Conservation (phyloP, 352 stramenopile genomes). For the Globisporangium lucens region DNA sequence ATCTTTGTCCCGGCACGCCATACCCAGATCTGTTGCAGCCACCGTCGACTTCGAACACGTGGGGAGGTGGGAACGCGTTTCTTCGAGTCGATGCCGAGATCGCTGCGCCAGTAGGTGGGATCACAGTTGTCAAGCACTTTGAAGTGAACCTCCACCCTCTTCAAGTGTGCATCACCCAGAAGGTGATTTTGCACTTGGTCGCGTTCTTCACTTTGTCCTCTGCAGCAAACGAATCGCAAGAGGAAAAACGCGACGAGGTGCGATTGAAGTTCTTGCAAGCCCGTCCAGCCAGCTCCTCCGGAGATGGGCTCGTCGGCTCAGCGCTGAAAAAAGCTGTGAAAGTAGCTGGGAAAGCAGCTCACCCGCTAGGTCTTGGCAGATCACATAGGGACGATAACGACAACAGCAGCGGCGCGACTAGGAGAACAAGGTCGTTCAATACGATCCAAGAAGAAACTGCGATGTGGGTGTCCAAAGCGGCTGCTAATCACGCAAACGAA, state of each 20-base stretch:
- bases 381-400: constrained; percentile 22
- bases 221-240: constrained; percentile 29
- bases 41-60: constrained; percentile 35
- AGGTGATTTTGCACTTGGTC: constrained; percentile 69
- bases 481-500: constrained; percentile 25
- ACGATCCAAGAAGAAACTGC: constrained; percentile 39
- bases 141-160: constrained; percentile 84
- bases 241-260: constrained; percentile 56
- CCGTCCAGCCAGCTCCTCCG: constrained; percentile 18
- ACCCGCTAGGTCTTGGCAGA: constrained; percentile 44
- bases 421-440: constrained; percentile 13
- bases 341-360: constrained; percentile 57
- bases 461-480: constrained; percentile 34
- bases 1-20: constrained; percentile 63
- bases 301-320: constrained; percentile 41
- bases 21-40: constrained; percentile 68
- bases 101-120: constrained; percentile 46
- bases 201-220: constrained; percentile 44
- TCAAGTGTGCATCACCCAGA: constrained; percentile 81
- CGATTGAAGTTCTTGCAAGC: constrained; percentile 60
- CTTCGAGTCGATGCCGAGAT: constrained; percentile 75
- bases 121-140: constrained; percentile 77
- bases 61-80: constrained; percentile 66
- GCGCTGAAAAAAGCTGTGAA: constrained; percentile 59
- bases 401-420: background rate